Base-by-base conservation (phyloP, 257 asterid genomes). In the Ophiorrhiza pumila region DNA sequence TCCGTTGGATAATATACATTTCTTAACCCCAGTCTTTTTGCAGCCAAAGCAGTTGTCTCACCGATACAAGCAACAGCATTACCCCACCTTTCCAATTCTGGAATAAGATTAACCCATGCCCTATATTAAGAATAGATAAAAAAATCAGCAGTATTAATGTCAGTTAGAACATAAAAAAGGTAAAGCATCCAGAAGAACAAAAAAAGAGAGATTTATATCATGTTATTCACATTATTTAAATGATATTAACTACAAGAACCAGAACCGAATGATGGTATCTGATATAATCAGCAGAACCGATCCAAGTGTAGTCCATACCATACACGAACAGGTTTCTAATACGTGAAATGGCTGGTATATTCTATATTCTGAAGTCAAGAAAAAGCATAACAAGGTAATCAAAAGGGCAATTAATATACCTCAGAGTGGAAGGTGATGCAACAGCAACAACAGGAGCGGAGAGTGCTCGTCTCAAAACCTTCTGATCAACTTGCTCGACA, bases 51-150 rank as follows among this genome's bases (percentile, higher is more conserved):
- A 80, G 95, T 89, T 78, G 97, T 91, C 83, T 89, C 97, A 34
- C 97, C 97, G 34, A 91, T 89, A 77, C 97, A 91, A 70, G 96
- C 96, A 78, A 89, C 88, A 13, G 90, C 88, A 73, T 82, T 85
- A 71, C 65, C 79, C 95, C 94, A 86, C 52, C 73, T 71, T 47
- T 57, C 88, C 29, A 80, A 23, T 56, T 82, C 83, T 5, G 92
- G 89, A 60, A 87, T 76, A 64, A 91, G 81, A 82, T 80, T 81
- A 56, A 85, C 68, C 96, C 97, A 91, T 56, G 88, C 95, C 80
- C 97, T 91, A 80, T 72, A 46, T 32, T n/a, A 42, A 74, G 77
- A 71, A 80, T 35, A 70, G 52, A 73, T 27, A 56, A 61, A 55
- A n/a, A 23, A 22, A 34, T 53, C 68, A 59, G 58, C 47, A 42